These are phyloP conservation scores for Neurospora terricola DNA, from an alignment of 495 filamentous ascomycete genomes.

Conservation along the genomic window DNA sequence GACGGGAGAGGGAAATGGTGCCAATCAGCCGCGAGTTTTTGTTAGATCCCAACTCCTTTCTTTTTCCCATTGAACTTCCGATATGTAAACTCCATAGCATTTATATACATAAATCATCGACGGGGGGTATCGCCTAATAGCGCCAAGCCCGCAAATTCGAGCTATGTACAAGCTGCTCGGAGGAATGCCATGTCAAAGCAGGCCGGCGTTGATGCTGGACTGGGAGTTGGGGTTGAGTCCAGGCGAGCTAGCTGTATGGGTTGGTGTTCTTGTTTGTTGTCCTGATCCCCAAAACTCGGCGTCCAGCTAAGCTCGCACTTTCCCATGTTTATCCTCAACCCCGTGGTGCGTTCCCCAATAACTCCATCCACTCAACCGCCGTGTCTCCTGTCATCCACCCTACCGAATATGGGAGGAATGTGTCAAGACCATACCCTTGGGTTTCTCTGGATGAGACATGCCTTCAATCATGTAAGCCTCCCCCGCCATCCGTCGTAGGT, in stretches of 20 bases:
- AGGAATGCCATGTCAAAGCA: neutral
- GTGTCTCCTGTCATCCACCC: neutral
- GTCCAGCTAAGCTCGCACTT: neutral
- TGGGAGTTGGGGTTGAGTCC: neutral
- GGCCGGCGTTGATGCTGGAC: neutral
- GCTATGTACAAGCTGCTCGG: neutral
- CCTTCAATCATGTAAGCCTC: neutral
- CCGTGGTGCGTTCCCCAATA: neutral
- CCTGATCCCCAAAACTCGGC: neutral
- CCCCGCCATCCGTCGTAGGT: neutral
- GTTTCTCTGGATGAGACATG: neutral
- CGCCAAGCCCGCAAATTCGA: neutral
- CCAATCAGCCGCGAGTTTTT: neutral
- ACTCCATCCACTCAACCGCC: neutral
- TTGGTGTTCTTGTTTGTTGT: neutral
- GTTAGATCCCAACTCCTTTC: neutral
- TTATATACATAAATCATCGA: neutral
- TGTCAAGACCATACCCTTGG: neutral
- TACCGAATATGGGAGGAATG: neutral
- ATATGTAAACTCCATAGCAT: neutral
- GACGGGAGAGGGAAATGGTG: neutral
- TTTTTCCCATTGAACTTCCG: neutral
- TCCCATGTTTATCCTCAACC: neutral
- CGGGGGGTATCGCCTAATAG: neutral
- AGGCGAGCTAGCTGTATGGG: neutral